phyloP scores from a whole-genome alignment of 345 rosid genomes.

The Capsella bursapastoris region DNA sequence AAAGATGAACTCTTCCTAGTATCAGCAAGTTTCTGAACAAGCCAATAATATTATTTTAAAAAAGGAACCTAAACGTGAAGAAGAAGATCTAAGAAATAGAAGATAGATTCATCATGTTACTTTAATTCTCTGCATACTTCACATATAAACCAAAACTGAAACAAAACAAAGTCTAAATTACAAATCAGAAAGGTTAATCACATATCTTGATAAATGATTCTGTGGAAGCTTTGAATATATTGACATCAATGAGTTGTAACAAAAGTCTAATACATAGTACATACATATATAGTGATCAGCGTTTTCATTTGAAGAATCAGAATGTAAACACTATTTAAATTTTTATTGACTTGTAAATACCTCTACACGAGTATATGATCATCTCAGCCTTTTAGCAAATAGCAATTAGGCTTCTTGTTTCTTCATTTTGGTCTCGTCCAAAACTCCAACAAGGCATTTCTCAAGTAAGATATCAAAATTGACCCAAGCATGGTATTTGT shows the following conservation, averaged over 20 bases:
- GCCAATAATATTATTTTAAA: too few species aligned
- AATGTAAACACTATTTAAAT: neutral
- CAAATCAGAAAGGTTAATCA: too few species aligned
- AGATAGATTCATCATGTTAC: too few species aligned
- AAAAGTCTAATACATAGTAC: constrained; percentile 16
- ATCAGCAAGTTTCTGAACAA: too few species aligned
- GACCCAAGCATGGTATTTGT: constrained; percentile 97
- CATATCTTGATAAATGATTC: too few species aligned
- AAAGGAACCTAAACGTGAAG: too few species aligned
- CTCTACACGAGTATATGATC: constrained; percentile 16
- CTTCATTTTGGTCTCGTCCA: constrained; percentile 58
- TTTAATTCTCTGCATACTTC: too few species aligned
- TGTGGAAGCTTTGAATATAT: constrained; percentile 11
- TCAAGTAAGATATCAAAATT: constrained; percentile 81
- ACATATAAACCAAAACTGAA: too few species aligned
- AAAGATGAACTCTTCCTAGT: too few species aligned
- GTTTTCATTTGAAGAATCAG: constrained; percentile 42
- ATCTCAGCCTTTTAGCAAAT: neutral
- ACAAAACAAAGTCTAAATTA: too few species aligned
- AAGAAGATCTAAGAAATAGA: too few species aligned
- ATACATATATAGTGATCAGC: neutral
- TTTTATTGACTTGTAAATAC: constrained; percentile 1
- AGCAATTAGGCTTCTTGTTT: constrained; percentile 27
- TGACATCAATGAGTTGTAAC: constrained; percentile 27
- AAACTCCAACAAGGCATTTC: constrained; percentile 77